phyloP scores from a whole-genome alignment of 2,329 filamentous ascomycete species.

The Rachicladosporium sp. region DNA sequence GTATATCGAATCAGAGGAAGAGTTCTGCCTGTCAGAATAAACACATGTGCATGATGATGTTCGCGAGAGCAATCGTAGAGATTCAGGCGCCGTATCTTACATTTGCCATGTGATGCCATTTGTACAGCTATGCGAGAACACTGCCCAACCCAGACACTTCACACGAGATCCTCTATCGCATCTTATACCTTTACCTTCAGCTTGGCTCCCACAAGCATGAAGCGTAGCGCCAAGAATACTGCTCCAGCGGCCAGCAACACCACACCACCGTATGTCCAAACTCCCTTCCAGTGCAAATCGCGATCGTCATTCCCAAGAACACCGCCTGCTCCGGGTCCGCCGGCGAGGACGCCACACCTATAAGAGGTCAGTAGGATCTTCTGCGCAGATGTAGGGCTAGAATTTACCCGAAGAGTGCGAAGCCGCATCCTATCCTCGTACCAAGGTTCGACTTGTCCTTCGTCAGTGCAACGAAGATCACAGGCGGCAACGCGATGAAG shows the following conservation, averaged over 20 bases:
- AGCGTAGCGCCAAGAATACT: slow-evolving; percentile 16
- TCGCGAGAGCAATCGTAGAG: too few species aligned
- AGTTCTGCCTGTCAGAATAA: too few species aligned
- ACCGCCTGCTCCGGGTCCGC: slow-evolving; percentile 23
- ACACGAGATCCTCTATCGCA: too few species aligned
- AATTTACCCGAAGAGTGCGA: slow-evolving; percentile 11
- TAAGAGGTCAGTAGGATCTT: not conserved
- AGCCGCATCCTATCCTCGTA: slow-evolving; percentile 28
- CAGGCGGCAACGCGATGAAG: slow-evolving; percentile 25
- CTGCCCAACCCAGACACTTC: too few species aligned
- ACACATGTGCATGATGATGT: too few species aligned
- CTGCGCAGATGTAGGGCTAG: too few species aligned
- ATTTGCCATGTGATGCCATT: too few species aligned
- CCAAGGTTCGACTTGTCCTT: slow-evolving; percentile 25
- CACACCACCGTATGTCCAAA: slow-evolving; percentile 24
- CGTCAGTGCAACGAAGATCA: slow-evolving; percentile 23
- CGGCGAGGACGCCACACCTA: slow-evolving; percentile 23
- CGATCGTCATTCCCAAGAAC: slow-evolving; percentile 14
- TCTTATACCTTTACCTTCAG: slow-evolving; percentile 16
- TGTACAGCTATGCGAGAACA: too few species aligned
- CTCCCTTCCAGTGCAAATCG: slow-evolving; percentile 20
- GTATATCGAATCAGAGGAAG: too few species aligned
- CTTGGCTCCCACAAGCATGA: slow-evolving; percentile 15
- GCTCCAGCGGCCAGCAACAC: slow-evolving; percentile 11
- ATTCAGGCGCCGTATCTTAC: too few species aligned